Conservation (phyloP, 495 filamentous ascomycete genomes). For the Penicillium diatomitis region DNA sequence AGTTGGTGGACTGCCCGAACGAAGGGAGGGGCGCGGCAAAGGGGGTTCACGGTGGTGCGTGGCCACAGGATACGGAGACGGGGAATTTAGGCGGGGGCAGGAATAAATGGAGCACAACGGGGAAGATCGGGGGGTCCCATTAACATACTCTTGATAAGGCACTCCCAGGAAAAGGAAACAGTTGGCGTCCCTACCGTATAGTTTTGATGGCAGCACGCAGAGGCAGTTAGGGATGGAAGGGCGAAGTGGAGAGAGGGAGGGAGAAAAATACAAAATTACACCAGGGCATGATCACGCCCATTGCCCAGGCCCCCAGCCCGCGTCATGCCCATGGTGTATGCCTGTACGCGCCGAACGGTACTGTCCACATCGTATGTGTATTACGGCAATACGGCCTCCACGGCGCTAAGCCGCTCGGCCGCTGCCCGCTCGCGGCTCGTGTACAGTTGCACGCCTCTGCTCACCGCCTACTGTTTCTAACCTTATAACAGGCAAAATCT, state of each 20-base stretch:
- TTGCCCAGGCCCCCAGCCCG: too few relatives aligned
- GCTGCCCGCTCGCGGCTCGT: too few relatives aligned
- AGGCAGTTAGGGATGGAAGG: slow-evolving; percentile 13
- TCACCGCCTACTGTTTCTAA: too few relatives aligned
- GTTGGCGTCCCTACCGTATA: slow-evolving; percentile 11
- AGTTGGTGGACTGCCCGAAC: slow-evolving; percentile 7
- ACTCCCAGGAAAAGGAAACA: slow-evolving; percentile 6
- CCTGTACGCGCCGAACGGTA: too few relatives aligned
- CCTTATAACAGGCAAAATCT: too few relatives aligned
- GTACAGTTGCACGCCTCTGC: too few relatives aligned
- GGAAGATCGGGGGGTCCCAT: not conserved
- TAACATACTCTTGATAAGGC: not conserved
- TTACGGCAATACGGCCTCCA: too few relatives aligned
- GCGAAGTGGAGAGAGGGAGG: slow-evolving; percentile 11
- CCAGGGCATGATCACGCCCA: not conserved
- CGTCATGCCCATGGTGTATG: too few relatives aligned
- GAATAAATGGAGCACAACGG: not conserved
- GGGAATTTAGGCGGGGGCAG: slow-evolving; percentile 1
- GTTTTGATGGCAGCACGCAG: slow-evolving; percentile 2
- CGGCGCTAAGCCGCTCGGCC: too few relatives aligned
- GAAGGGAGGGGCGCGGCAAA: slow-evolving; percentile 9
- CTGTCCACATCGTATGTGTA: too few relatives aligned
- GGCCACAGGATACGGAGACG: slow-evolving; percentile 21
- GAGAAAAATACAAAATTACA: slow-evolving; percentile 5
- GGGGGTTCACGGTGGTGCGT: slow-evolving; percentile 23